These are phyloP conservation scores for Cicer yamashitae DNA, from an alignment of 306 rosid species.

Conservation along the genomic window DNA sequence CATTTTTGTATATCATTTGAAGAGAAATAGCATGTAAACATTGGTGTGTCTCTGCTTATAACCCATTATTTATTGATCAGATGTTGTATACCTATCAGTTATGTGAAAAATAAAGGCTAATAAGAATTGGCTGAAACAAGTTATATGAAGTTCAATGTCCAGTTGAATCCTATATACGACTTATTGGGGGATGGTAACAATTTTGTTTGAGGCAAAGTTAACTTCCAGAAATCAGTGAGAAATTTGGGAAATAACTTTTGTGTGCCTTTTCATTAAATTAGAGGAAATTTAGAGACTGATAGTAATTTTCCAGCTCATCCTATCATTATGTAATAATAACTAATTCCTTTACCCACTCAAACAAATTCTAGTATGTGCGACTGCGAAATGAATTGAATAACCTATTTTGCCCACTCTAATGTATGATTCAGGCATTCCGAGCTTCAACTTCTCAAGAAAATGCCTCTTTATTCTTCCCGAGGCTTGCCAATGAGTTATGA, in stretches of 20 bases:
- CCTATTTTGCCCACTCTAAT: background rate
- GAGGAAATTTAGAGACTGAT: background rate
- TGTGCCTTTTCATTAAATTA: background rate
- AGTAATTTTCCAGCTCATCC: background rate
- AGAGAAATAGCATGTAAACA: background rate
- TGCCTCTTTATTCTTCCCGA: background rate
- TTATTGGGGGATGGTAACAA: background rate
- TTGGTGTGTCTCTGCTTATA: background rate
- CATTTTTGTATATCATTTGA: slow-evolving; percentile 8
- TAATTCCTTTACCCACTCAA: background rate
- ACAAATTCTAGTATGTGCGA: no score
- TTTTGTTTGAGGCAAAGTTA: slow-evolving; percentile 15
- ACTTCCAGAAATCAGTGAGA: background rate
- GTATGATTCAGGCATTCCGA: background rate
- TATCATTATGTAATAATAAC: background rate
- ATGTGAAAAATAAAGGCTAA: slow-evolving; percentile 4
- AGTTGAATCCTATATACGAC: background rate
- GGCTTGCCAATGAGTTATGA: background rate
- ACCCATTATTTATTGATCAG: background rate
- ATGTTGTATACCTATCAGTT: background rate
- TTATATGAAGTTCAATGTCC: background rate
- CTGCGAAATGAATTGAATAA: background rate
- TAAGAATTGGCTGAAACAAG: slow-evolving; percentile 6
- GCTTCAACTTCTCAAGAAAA: background rate
- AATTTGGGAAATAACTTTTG: background rate